Base-by-base conservation (phyloP, 306 rosid species). In the Cucurbita moschata region DNA sequence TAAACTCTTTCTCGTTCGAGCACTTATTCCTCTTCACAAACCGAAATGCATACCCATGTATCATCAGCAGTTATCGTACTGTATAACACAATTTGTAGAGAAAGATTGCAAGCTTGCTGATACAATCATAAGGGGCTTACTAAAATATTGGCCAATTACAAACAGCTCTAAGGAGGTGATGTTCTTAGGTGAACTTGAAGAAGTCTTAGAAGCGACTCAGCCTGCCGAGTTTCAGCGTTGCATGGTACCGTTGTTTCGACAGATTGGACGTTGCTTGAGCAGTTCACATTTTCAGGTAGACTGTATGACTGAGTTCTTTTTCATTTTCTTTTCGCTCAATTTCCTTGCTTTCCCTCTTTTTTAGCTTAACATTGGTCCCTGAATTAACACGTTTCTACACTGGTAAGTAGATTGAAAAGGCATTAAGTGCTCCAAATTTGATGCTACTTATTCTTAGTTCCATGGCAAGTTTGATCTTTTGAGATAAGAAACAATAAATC, bases 51-150 rank as follows among this genome's bases (percentile, higher is more conserved):
- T 94, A 75, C 85, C 92, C 12, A 82, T 85, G 91, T 94, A 94
- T 79, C 97, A 91, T 81, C 99, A 94, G 84, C 99, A 94, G 83
- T 81, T 94, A 65, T 94, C 97, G 72, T 94, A 91, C 83, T 89
- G 97, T 86, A 91, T 94, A 53, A 81, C 92, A 30, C 99, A 91
- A 72, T 94, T 94, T 82, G 96, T 91, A 65, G 99, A 94, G 83
- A 94, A 94, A 80, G 99, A 94, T 66, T 88, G 96, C 90, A 94
- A 94, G 87, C 97, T 94, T 78, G 96, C 99, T n/a, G 97, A 89
- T 76, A 91, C 96, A 30, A 88, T 94, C 76, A 86, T 91, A 70
- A 82, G 97, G 43, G 99, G 99, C n/a, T 83, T 94, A 55, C 84
- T 94, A 23, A 94, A 85, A 68, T 94, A 90, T 78, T 94, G 99